A percentile compares a stretch with the other conserved stretches of the same genome.
These are phyloP conservation scores for Ascosphaera aggregata DNA, from an alignment of 2,329 filamentous ascomycete species.

Conservation along the genomic window DNA sequence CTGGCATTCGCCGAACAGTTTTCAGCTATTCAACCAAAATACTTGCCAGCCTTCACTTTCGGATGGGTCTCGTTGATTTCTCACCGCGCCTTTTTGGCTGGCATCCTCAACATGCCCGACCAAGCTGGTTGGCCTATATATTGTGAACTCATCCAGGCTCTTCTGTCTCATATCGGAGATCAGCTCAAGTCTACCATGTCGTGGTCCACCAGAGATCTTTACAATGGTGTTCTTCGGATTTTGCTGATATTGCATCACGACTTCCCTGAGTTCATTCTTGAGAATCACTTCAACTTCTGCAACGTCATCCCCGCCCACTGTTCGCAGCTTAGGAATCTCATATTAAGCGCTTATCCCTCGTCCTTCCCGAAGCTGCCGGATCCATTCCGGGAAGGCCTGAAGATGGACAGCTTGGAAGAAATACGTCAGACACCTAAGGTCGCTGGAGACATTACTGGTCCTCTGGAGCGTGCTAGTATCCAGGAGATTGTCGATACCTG, in stretches of 20 bases:
- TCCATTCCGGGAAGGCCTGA: constrained; percentile 47
- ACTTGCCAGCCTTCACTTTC: constrained; percentile 64
- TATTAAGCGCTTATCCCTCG: constrained; percentile 57
- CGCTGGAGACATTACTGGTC: constrained; percentile 34
- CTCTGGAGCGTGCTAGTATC: constrained; percentile 26
- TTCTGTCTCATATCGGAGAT: constrained; percentile 53
- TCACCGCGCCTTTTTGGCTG: constrained; percentile 66
- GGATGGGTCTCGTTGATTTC: constrained; percentile 64
- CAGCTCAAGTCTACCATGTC: constrained; percentile 53
- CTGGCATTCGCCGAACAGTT: constrained; percentile 49
- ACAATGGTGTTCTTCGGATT: constrained; percentile 61
- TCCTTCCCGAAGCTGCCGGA: constrained; percentile 48
- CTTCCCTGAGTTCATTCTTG: constrained; percentile 77
- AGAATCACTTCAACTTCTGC: constrained; percentile 64
- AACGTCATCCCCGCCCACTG: constrained; percentile 63
- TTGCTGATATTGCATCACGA: constrained; percentile 77
- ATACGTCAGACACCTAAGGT: constrained; percentile 43
- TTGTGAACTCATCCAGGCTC: constrained; percentile 46
- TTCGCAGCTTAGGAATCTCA: constrained; percentile 67
- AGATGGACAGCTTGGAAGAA: constrained; percentile 55
- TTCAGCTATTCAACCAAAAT: constrained; percentile 47
- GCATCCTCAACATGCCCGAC: constrained; percentile 43
- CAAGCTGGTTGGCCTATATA: constrained; percentile 54
- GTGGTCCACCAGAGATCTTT: constrained; percentile 55
- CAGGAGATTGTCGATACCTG: constrained; percentile 29